Base-by-base conservation (phyloP, 345 rosid species). In the Erodium maritimum region DNA sequence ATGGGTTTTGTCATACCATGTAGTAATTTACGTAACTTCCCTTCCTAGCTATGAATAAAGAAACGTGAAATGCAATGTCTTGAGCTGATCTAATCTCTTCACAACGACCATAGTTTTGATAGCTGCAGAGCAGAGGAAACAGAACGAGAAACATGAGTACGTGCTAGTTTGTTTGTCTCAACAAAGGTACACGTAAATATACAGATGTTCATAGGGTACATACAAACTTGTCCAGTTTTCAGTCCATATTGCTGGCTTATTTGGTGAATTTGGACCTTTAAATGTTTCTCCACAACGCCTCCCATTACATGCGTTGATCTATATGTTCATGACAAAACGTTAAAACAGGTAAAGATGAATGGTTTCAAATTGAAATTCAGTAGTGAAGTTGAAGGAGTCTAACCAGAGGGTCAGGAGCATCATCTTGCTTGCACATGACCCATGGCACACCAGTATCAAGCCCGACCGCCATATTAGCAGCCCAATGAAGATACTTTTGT, bases 161-260 rank as follows among this genome's bases (percentile, higher is more conserved):
- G n/a, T n/a, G n/a, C n/a, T n/a, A n/a, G n/a, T n/a, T n/a, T 5
- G 0, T 37, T 37, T 37, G 13, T 37, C 46, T 12, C 13, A 37
- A 11, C 1, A 12, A 5, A 37, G n/a, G n/a, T n/a, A n/a, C n/a
- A n/a, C n/a, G n/a, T n/a, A n/a, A n/a, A n/a, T 11, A 37, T 37
- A 37, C 10, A 37, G n/a, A 12, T 12, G 14, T 4, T 12, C 46
- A 37, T 37, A 3, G 46, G 33, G 48, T 11, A 23, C 87, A 52
- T 80, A 88, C 96, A 66, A 79, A 69, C 87, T 82, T 61, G 91
- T 86, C 96, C 96, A 86, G 59, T 86, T 75, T 68, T 89, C 96
- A 18, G 95, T 89, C 96, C 96, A 89, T 33, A 89, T 72, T 55
- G 91, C 65, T 19, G 96, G 96, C 58, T 89, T 89, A 67, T 75